Base-by-base conservation (phyloP, 2,329 filamentous ascomycete genomes). In the Fusarium sublunatum region DNA sequence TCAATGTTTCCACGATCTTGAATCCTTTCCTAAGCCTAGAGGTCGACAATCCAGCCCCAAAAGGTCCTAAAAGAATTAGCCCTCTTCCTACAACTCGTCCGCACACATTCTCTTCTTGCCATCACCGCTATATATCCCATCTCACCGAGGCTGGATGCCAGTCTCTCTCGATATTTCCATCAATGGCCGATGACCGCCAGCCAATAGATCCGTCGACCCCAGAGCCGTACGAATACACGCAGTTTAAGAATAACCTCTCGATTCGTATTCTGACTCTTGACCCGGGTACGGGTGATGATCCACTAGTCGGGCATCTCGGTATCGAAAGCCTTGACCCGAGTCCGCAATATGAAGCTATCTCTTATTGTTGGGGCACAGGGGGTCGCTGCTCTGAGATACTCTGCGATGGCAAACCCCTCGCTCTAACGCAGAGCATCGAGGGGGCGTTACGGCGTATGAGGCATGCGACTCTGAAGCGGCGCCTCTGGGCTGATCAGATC, bases 401-500 rank as follows among this genome's bases (percentile, higher is more conserved):
- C 13, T 68, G 68, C 35, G 61, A 72, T 40, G 71, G 64, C 6
- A 52, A 50, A 26, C 34, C 58, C 7, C 61, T 77, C 8, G 50
- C 69, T 19, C 53, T 76, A 10, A 76, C 73, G 11, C 58, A 53
- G 51, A 75, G 72, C 53, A 68, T 76, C 26, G 58, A 70, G 22
- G 73, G 70, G 34, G 75, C 74, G 22, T 64, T 77, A 24, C 54
- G 46, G 13, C 69, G 74, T 4, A 49, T 76, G 54, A 65, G 75
- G 41, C 63, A 66, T 35, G 39, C 65, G 15, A 65, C 65, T 11
- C 25, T 31, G 22, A 59, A 62, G 28, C 70, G 74, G 3, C 61
- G 75, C 28, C 65, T 79, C 7, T 79, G 77, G 77, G 73, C 77
- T 4, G 77, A 79, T 34, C 76, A 78, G 62, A 66, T 79, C 38